Percentiles rank a stretch among this genome's conserved stretches.
Evolutionary conservation across 129 eudicot species (phyloP).

Genomic region (Oenanthe sinensis): DNA sequence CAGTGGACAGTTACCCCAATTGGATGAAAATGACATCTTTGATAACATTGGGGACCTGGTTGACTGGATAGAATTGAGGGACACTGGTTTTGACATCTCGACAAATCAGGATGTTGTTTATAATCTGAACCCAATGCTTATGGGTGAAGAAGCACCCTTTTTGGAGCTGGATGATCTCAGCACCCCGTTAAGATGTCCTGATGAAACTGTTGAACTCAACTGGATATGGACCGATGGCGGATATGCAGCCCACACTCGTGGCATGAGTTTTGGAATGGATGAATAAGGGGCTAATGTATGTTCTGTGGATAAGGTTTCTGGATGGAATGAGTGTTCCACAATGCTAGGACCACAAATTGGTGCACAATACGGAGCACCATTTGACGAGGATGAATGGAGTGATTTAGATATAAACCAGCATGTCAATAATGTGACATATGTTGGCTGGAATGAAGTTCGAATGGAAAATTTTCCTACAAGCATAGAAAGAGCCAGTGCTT

Average conservation of each 20-base stretch:
- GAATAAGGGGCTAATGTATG: slow-evolving; percentile 7
- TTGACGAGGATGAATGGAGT: no score
- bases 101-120: slow-evolving; percentile 7
- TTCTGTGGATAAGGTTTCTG: slow-evolving; percentile 11
- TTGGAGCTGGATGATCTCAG: slow-evolving; percentile 37
- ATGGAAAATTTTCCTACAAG: no score
- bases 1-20: neutral
- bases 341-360: slow-evolving; percentile 6
- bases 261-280: neutral
- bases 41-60: slow-evolving; percentile 26
- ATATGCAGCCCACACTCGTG: neutral
- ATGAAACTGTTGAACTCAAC: slow-evolving; percentile 11
- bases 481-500: no score
- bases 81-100: slow-evolving; percentile 11
- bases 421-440: no score
- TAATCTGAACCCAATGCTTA: slow-evolving; percentile 6
- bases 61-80: slow-evolving; percentile 9
- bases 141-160: slow-evolving; percentile 1
- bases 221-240: neutral
- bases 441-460: no score
- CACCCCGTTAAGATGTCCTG: slow-evolving; percentile 15
- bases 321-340: neutral
- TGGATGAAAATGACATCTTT: slow-evolving; percentile 19
- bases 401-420: no score
- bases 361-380: no score